Conservation (phyloP, 2,329 filamentous ascomycete species). For the Alternaria tenuissima region DNA sequence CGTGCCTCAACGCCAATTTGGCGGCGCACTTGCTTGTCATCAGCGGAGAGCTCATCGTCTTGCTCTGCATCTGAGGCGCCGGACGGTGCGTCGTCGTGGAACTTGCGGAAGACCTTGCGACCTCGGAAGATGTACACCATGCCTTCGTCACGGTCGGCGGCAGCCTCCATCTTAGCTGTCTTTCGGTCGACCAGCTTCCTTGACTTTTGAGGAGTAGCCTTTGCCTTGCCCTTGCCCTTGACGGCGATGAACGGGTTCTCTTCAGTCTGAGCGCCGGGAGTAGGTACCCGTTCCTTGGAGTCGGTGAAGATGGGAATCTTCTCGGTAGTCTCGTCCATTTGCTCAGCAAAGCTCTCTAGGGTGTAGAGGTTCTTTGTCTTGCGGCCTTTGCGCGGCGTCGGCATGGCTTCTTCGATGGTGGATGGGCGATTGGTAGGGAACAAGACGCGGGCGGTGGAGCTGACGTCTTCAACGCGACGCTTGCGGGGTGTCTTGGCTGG, state of each 20-base stretch:
- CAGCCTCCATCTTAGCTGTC: constrained; percentile 68
- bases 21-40: constrained; percentile 50
- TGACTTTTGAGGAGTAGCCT: constrained; percentile 57
- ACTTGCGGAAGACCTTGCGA: constrained; percentile 79
- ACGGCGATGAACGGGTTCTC: constrained; percentile 77
- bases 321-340: constrained; percentile 64
- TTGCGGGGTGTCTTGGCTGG: constrained; percentile 80
- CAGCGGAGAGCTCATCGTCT: constrained; percentile 40
- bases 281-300: constrained; percentile 76
- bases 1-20: constrained; percentile 50
- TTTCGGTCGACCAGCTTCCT: constrained; percentile 61
- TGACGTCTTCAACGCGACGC: constrained; percentile 55
- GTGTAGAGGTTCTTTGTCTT: constrained; percentile 60
- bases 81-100: constrained; percentile 53
- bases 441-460: constrained; percentile 61
- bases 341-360: constrained; percentile 52
- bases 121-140: constrained; percentile 81
- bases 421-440: constrained; percentile 71
- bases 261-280: constrained; percentile 65
- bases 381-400: constrained; percentile 66
- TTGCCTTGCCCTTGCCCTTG: constrained; percentile 57
- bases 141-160: constrained; percentile 72
- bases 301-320: constrained; percentile 79
- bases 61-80: constrained; percentile 48
- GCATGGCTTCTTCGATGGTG: constrained; percentile 66